Conservation (phyloP, 495 filamentous ascomycete genomes). For the Mytilinidion resinicola region DNA sequence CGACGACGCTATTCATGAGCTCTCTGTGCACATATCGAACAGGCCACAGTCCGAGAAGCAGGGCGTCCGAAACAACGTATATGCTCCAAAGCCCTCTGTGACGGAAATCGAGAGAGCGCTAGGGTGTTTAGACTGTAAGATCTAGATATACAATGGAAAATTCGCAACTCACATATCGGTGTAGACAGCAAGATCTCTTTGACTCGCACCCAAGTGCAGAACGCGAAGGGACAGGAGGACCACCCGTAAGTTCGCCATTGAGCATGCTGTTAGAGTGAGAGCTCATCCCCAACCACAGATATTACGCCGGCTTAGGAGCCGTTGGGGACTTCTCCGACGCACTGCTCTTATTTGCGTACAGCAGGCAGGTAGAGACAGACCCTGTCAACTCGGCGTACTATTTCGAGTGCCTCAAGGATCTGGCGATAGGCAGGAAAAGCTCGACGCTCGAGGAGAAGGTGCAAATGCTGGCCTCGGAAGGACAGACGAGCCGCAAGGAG, state of each 20-base stretch:
- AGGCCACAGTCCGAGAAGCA: constrained; percentile 38
- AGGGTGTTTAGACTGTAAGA: constrained; percentile 47
- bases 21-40: constrained; percentile 11
- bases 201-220: constrained; percentile 1
- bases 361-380: constrained; percentile 39
- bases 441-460: constrained; percentile 38
- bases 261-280: not conserved
- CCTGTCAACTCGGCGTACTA: constrained; percentile 40
- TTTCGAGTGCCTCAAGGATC: constrained; percentile 43
- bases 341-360: constrained; percentile 46
- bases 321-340: constrained; percentile 45
- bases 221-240: constrained; percentile 21
- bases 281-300: constrained; percentile 8
- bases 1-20: constrained; percentile 51
- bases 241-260: constrained; percentile 22
- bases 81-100: constrained; percentile 32
- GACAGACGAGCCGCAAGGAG: constrained; percentile 37
- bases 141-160: not conserved
- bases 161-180: not conserved
- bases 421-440: constrained; percentile 39
- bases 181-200: constrained; percentile 28
- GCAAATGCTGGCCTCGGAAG: constrained; percentile 39
- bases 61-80: constrained; percentile 34
- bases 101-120: constrained; percentile 42
- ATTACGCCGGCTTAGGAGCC: constrained; percentile 43